These are phyloP conservation scores for Rhodotorula babjevae DNA, from an alignment of 768 basidiomycete genomes.

Conservation along the genomic window DNA sequence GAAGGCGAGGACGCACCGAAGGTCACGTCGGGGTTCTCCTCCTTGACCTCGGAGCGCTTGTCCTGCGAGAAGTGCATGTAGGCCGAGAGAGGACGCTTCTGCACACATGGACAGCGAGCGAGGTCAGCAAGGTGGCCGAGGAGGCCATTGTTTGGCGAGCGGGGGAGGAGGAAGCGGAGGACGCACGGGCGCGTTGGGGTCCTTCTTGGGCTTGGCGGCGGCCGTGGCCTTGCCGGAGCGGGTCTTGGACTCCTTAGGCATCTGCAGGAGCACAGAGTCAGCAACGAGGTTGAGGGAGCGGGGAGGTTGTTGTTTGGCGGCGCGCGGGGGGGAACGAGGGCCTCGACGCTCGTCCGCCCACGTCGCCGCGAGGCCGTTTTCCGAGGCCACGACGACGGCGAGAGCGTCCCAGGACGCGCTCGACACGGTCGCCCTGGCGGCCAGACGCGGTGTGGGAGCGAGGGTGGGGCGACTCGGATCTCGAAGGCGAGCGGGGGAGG, in stretches of 20 bases:
- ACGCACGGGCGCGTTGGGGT: slow-evolving; percentile 35
- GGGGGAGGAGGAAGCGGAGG: no score
- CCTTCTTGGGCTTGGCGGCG: slow-evolving; percentile 28
- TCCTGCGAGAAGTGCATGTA: slow-evolving; percentile 99
- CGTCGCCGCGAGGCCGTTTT: no score
- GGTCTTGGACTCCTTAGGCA: slow-evolving; percentile 40
- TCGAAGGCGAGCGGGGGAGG: background rate
- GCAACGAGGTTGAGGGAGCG: background rate
- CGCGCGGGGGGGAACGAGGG: no score
- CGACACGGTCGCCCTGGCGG: background rate
- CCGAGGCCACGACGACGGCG: no score
- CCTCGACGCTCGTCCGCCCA: no score
- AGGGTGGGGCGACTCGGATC: no score
- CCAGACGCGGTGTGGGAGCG: background rate
- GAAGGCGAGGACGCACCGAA: slow-evolving; percentile 60
- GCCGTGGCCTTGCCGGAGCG: slow-evolving; percentile 17
- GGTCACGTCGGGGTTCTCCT: slow-evolving; percentile 87
- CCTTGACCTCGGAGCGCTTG: slow-evolving; percentile 90
- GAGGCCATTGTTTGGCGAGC: background rate
- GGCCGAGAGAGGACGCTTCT: slow-evolving; percentile 83
- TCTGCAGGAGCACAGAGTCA: background rate
- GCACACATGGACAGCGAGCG: background rate
- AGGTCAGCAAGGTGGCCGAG: background rate
- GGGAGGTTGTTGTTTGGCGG: no score
- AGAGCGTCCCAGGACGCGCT: no score